Conservation (phyloP, 108 stramenopile genomes). For the Mediolabrus comicus region DNA sequence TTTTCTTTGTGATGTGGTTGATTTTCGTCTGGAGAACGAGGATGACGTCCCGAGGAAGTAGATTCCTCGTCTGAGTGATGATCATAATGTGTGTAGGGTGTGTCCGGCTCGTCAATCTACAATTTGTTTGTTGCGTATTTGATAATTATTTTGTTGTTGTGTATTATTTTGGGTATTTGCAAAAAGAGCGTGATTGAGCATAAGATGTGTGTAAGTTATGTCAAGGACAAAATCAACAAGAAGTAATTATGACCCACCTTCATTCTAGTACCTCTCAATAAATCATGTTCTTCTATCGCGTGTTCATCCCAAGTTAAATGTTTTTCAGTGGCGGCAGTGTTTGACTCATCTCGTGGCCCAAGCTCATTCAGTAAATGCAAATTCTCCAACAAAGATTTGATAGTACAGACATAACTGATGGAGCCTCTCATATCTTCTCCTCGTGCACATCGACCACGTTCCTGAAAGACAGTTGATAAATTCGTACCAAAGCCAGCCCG, state of each 20-base stretch:
- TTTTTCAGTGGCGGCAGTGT: too few species aligned
- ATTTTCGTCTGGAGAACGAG: conserved; percentile 52
- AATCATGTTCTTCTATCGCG: conserved; percentile 90
- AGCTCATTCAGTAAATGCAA: neutral
- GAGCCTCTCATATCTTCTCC: neutral
- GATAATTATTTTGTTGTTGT: too few species aligned
- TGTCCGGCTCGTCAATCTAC: conserved; percentile 89
- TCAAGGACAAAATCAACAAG: too few species aligned
- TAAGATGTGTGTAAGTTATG: too few species aligned
- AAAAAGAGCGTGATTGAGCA: too few species aligned
- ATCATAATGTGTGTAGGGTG: conserved; percentile 81
- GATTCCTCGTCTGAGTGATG: conserved; percentile 66
- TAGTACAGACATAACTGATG: neutral
- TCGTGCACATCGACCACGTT: neutral
- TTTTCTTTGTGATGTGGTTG: conserved; percentile 19
- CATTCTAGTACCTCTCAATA: conserved; percentile 83
- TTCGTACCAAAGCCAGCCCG: neutral
- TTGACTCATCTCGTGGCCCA: too few species aligned
- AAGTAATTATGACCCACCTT: conserved; percentile 46
- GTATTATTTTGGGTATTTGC: too few species aligned
- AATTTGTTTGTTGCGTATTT: too few species aligned
- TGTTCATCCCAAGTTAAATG: conserved; percentile 76
- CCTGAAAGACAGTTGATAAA: neutral
- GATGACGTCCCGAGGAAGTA: conserved; percentile 31
- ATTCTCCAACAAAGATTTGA: neutral